Conservation (phyloP, 768 basidiomycete species). For the Boletus sp. region DNA sequence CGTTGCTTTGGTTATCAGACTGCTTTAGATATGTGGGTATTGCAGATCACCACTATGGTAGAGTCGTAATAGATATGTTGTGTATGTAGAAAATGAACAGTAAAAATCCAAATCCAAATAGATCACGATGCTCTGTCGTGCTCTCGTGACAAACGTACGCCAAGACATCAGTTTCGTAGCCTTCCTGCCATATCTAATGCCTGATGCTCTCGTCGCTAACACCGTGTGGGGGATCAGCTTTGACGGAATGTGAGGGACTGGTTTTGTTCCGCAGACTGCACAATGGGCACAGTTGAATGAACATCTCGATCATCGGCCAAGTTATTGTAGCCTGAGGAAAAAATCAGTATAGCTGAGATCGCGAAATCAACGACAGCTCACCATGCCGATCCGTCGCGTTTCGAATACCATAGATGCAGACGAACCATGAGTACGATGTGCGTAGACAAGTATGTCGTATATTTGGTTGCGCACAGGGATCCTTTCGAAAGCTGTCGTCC, state of each 20-base stretch:
- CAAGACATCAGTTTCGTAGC: not conserved
- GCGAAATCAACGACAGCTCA: constrained; percentile 33
- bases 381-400: constrained; percentile 55
- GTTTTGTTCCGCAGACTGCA: constrained; percentile 44
- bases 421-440: constrained; percentile 56
- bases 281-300: constrained; percentile 57
- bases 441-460: constrained; percentile 66
- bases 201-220: constrained; percentile 23
- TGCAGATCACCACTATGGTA: constrained; percentile 4
- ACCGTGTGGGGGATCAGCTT: constrained; percentile 14
- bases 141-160: not conserved
- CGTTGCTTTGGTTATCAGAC: not conserved
- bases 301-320: constrained; percentile 73
- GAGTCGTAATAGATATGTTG: constrained; percentile 12
- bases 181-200: not conserved
- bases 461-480: constrained; percentile 65
- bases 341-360: constrained; percentile 2
- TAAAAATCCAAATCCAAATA: constrained; percentile 7
- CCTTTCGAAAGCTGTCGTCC: constrained; percentile 49
- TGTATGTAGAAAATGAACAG: constrained; percentile 5
- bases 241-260: constrained; percentile 18
- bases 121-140: not conserved
- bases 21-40: constrained; percentile 9
- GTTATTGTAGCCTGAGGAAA: constrained; percentile 57
- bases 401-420: constrained; percentile 54